Evolutionary conservation across 2,329 filamentous ascomycete genomes (phyloP), one percentile per base, ranked within the genome.

Genomic region (Diplodia scrobiculata): DNA sequence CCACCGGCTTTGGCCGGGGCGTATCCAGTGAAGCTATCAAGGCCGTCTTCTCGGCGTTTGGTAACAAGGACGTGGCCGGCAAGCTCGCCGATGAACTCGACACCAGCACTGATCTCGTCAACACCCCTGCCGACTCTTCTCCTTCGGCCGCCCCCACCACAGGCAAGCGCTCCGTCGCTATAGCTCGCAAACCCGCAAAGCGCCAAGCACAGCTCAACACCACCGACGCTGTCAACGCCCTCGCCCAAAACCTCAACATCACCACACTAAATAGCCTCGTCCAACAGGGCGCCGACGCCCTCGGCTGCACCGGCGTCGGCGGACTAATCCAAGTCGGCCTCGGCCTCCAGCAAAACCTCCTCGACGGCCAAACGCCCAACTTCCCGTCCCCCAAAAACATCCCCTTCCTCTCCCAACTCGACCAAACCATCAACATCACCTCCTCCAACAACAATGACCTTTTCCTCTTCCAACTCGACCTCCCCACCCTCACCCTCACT

Each of bases 241-340:
- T 63, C 21, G 60, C 29, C 60, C 25, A 38, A 19, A 63, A 41
- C 48, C 48, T 63, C 48, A 63, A 63, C 21, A 4, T 63, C 48
- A 63, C 48, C 60, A 63, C 60, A 2, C 11, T 63, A 34, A 53
- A 53, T 21, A 17, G 32, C 34, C 60, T 63, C 32, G 14, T 52
- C 45, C 60, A 63, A 36, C 25, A 52, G 21, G 60, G 60, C 34
- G 47, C 51, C 48, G n/a, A 32, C 60, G 34, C 60, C 17, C 47
- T 63, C 5, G 60, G 60, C 21, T 63, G 60, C 60, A 53, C 32
- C 32, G 60, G 60, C 48, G 60, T 63, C 48, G 60, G 60, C 29
- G 60, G 60, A 5, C 60, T 63, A 11, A 45, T 41, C 19, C 60
- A 63, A 29, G 48, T 63, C 32, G 48, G 60, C 19, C 25, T 25